Conservation (phyloP, 2,329 filamentous ascomycete species). For the Cladophialophora carrionii region DNA sequence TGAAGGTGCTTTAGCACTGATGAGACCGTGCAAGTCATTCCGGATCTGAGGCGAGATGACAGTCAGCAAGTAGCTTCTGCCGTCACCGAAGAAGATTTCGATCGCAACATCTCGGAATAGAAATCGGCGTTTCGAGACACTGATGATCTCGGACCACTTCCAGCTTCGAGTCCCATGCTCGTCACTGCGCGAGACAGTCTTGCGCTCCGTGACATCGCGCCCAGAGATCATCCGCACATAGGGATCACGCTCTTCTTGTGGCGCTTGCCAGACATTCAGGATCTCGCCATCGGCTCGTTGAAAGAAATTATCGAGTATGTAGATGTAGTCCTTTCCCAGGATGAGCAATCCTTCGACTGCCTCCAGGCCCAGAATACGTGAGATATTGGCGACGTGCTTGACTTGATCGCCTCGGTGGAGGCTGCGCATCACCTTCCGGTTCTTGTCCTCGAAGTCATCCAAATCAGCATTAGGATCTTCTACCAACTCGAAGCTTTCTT, state of each 20-base stretch:
- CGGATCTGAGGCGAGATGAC: conserved; percentile 72
- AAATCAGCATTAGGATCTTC: conserved; percentile 86
- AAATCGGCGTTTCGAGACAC: conserved; percentile 92
- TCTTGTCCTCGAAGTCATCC: conserved; percentile 94
- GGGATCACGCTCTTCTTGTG: conserved; percentile 86
- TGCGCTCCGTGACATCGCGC: conserved; percentile 65
- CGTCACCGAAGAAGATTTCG: conserved; percentile 97
- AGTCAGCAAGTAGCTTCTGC: conserved; percentile 89
- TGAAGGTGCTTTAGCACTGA: conserved; percentile 72
- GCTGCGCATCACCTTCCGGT: conserved; percentile 94
- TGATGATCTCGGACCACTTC: conserved; percentile 93
- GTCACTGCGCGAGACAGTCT: conserved; percentile 51
- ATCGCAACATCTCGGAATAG: conserved; percentile 93
- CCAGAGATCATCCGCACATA: conserved; percentile 93
- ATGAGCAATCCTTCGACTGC: conserved; percentile 92
- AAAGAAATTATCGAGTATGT: conserved; percentile 96
- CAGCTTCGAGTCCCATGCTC: conserved; percentile 87
- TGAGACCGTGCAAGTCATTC: conserved; percentile 78
- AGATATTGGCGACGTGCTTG: conserved; percentile 92
- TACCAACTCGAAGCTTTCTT: conserved; percentile 95
- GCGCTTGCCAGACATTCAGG: conserved; percentile 93
- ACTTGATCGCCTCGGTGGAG: conserved; percentile 89
- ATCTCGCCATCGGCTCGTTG: conserved; percentile 94
- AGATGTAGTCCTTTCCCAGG: conserved; percentile 86
- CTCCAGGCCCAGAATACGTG: conserved; percentile 88